Percentiles rank a stretch among this genome's conserved stretches.
phyloP scores from a whole-genome alignment of 2,329 filamentous ascomycete species.

The Celoporthe dispersa region DNA sequence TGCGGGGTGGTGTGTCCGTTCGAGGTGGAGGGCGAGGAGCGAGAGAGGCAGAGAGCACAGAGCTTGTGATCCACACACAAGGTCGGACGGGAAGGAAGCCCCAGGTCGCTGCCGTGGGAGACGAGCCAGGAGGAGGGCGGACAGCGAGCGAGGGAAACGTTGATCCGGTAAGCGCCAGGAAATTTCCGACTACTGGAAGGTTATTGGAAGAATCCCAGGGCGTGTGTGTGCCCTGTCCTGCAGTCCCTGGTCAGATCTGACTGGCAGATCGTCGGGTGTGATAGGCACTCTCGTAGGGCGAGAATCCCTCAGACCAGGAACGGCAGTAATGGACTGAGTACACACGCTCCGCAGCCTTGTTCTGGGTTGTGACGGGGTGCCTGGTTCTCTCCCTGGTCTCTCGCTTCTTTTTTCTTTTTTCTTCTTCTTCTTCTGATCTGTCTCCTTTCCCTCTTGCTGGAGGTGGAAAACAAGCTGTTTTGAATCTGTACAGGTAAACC shows the following conservation, averaged over 20 bases:
- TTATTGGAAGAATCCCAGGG: not conserved
- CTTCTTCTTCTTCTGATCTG: too few relatives aligned
- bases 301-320: not conserved
- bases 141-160: not conserved
- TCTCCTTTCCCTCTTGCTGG: too few relatives aligned
- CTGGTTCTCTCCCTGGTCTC: too few relatives aligned
- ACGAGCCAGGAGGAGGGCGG: not conserved
- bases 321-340: not conserved
- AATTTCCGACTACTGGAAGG: slow-evolving; percentile 8
- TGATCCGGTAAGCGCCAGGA: slow-evolving; percentile 15
- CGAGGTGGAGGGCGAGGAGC: not conserved
- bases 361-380: not conserved
- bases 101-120: not conserved
- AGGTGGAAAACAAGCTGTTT: too few relatives aligned
- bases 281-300: slow-evolving; percentile 6
- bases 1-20: not conserved
- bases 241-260: slow-evolving; percentile 5
- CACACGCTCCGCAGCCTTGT: not conserved
- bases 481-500: too few relatives aligned
- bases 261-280: slow-evolving; percentile 3
- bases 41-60: not conserved
- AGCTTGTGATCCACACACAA: slow-evolving; percentile 4
- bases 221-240: not conserved
- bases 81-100: not conserved
- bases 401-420: not conserved